These are phyloP conservation scores for Lactarius vividus DNA, from an alignment of 768 basidiomycete species.

Conservation along the genomic window DNA sequence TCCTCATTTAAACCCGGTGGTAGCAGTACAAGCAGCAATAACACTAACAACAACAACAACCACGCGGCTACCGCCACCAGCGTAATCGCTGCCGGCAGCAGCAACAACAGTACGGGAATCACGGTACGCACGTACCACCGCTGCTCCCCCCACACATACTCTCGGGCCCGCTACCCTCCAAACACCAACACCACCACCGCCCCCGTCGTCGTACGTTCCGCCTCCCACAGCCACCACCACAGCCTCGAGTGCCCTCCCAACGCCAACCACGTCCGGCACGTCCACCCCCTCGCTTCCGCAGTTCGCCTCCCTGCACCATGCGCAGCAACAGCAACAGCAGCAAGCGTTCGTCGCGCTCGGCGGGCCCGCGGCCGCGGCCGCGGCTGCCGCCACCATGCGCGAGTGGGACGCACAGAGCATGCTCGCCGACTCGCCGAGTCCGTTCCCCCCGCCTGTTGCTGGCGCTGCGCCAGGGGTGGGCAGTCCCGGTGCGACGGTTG, in stretches of 20 bases:
- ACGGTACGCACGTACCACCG: neutral
- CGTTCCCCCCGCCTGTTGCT: conserved; percentile 3
- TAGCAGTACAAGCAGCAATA: neutral
- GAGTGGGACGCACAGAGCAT: conserved; percentile 77
- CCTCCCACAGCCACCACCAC: conserved; percentile 14
- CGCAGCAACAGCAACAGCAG: neutral
- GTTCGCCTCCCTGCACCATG: conserved; percentile 4
- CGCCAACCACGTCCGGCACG: conserved; percentile 28
- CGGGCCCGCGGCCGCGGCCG: neutral
- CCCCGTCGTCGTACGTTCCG: neutral
- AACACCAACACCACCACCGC: conserved; percentile 1
- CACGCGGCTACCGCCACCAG: neutral
- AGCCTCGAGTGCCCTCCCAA: conserved; percentile 24
- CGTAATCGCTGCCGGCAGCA: neutral
- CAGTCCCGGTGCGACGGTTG: conserved; percentile 62
- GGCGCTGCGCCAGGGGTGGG: conserved; percentile 13
- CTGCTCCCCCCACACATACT: neutral
- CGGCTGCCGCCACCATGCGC: conserved; percentile 38
- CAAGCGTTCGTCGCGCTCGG: neutral
- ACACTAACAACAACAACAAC: neutral
- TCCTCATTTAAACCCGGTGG: conserved; percentile 58
- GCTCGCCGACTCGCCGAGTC: conserved; percentile 40
- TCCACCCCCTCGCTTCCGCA: conserved; percentile 30
- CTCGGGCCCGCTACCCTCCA: neutral
- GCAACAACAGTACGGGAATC: neutral